Conservation (phyloP, 2,329 filamentous ascomycete genomes). For the Domatiomyces globalis region DNA sequence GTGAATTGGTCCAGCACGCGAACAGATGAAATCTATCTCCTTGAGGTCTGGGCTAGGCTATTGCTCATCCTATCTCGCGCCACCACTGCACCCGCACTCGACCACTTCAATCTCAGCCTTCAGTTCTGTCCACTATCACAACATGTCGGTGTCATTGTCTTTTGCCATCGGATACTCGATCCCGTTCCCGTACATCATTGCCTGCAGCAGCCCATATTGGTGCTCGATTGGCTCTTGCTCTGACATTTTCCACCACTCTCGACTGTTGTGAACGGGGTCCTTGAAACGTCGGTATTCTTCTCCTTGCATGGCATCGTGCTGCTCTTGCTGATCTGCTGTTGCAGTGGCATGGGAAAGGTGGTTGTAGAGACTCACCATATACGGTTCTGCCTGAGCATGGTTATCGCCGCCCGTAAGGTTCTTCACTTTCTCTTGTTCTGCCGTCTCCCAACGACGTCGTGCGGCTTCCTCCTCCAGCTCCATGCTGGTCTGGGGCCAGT, state of each 20-base stretch:
- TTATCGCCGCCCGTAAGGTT: conserved; percentile 20
- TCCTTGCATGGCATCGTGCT: conserved; percentile 6
- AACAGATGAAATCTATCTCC: neutral
- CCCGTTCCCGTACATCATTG: conserved; percentile 19
- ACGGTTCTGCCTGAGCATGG: conserved; percentile 55
- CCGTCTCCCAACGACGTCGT: conserved; percentile 44
- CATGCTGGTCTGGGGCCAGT: conserved; percentile 43
- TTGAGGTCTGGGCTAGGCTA: neutral
- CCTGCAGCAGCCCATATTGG: conserved; percentile 26
- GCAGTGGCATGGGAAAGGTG: conserved; percentile 35
- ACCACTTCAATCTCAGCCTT: too few species aligned
- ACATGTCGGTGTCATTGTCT: conserved; percentile 1
- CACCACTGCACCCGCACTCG: too few species aligned
- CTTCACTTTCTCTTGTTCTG: conserved; percentile 33
- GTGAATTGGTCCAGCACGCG: neutral
- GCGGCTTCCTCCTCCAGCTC: conserved; percentile 42
- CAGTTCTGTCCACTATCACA: neutral
- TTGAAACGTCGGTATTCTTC: conserved; percentile 24
- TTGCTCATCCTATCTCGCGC: neutral
- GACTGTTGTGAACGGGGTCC: conserved; percentile 29
- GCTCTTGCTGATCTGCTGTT: conserved; percentile 44
- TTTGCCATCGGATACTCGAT: conserved; percentile 5
- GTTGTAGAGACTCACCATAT: conserved; percentile 73
- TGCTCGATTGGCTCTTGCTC: conserved; percentile 24
- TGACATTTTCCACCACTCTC: conserved; percentile 25